Percentiles rank a stretch among this genome's conserved stretches.
Conservation (phyloP, 805 yeast species). For the Tetrapisispora arboricola region DNA sequence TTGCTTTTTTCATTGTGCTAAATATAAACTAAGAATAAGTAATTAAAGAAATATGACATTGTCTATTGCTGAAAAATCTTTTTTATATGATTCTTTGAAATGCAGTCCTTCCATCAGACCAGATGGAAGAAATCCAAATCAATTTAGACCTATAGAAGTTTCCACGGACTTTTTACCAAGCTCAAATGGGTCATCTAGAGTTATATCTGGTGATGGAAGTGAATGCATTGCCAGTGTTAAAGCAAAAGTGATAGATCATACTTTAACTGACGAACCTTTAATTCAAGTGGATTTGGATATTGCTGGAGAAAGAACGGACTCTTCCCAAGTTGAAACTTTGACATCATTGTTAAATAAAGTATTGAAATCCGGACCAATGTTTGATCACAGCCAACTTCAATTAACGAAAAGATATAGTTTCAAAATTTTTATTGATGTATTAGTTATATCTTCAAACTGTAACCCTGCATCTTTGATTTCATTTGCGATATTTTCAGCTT, state of each 20-base stretch:
- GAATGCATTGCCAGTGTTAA: slow-evolving; percentile 91
- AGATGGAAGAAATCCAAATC: slow-evolving; percentile 66
- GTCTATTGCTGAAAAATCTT: slow-evolving; percentile 69
- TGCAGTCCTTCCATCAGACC: slow-evolving; percentile 61
- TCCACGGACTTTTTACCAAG: slow-evolving; percentile 70
- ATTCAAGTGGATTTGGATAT: slow-evolving; percentile 72
- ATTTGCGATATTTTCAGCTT: slow-evolving; percentile 70
- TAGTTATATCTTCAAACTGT: slow-evolving; percentile 66
- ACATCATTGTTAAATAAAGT: slow-evolving; percentile 41
- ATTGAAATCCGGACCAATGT: slow-evolving; percentile 12
- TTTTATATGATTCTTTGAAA: slow-evolving; percentile 61
- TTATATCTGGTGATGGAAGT: slow-evolving; percentile 78
- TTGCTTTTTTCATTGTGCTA: no score
- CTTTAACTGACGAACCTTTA: slow-evolving; percentile 39
- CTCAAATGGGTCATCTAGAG: slow-evolving; percentile 87
- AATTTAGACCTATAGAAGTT: slow-evolving; percentile 81
- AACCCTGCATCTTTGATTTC: slow-evolving; percentile 77
- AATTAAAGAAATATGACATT: no score
- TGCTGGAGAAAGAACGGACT: slow-evolving; percentile 73
- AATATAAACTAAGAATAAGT: no score
- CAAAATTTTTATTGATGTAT: slow-evolving; percentile 68
- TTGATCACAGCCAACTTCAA: slow-evolving; percentile 44
- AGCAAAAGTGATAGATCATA: slow-evolving; percentile 58
- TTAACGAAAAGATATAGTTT: slow-evolving; percentile 68
- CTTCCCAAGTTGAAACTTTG: slow-evolving; percentile 53